Percentiles rank a stretch among this genome's conserved stretches.
Evolutionary conservation across 129 eudicot species (phyloP).

Genomic region (Ambrosia trifida): DNA sequence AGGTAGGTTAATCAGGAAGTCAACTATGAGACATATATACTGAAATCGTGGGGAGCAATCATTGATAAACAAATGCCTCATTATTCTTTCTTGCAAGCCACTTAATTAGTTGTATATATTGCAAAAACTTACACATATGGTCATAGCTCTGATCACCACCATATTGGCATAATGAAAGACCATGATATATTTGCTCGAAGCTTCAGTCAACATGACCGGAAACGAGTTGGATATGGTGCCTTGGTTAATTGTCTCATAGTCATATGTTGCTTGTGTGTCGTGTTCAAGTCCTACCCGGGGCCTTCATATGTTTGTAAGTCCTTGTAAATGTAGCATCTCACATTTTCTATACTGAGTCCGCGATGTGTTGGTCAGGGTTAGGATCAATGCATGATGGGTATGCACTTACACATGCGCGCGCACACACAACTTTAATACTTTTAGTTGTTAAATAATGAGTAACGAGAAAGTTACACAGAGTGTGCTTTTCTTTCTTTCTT

Average conservation of each 20-base stretch:
- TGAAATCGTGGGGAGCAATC: conserved; percentile 40
- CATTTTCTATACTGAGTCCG: background rate
- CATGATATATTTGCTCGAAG: conserved; percentile 45
- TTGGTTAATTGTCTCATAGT: conserved; percentile 47
- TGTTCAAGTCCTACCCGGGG: conserved; percentile 42
- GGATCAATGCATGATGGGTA: background rate
- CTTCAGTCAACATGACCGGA: conserved; percentile 47
- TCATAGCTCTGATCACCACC: conserved; percentile 13
- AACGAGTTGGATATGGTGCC: conserved; percentile 47
- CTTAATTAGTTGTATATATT: conserved; percentile 20
- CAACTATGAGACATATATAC: conserved; percentile 29
- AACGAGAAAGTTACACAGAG: no score
- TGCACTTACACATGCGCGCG: no score
- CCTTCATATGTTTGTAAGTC: conserved; percentile 40
- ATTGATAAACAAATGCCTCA: conserved; percentile 9
- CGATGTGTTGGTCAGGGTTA: background rate
- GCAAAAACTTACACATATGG: background rate
- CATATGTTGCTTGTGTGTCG: conserved; percentile 36
- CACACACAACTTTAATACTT: background rate
- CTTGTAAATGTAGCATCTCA: background rate
- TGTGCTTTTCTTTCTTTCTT: background rate
- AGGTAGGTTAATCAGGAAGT: conserved; percentile 20
- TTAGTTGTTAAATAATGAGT: background rate
- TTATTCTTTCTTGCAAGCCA: conserved; percentile 27
- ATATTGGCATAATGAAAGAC: conserved; percentile 21